Evolutionary conservation across 495 filamentous ascomycete species (phyloP).

Genomic region (Platismatia glauca): DNA sequence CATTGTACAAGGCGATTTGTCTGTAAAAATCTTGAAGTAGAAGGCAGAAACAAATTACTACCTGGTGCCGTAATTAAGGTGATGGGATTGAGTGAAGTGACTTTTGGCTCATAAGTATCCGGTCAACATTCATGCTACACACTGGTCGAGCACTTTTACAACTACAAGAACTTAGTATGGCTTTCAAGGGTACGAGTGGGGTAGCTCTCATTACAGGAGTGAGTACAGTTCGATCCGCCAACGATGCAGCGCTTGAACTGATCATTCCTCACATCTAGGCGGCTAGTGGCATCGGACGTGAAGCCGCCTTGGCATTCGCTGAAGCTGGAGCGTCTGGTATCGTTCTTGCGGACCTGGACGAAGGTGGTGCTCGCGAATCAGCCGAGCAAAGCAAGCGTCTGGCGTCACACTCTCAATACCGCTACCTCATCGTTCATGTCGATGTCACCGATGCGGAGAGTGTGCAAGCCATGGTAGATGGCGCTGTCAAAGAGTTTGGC

Average conservation of each 20-base stretch:
- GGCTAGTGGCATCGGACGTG: too few species aligned
- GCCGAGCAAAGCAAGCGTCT: conserved; percentile 22
- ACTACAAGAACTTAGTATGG: too few species aligned
- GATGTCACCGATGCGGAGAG: conserved; percentile 28
- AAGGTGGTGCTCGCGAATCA: conserved; percentile 22
- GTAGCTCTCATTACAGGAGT: not conserved
- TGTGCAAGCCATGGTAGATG: conserved; percentile 28
- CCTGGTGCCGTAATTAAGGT: too few species aligned
- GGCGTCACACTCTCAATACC: conserved; percentile 28
- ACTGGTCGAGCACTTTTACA: too few species aligned
- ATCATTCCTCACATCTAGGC: not conserved
- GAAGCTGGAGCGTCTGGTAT: conserved; percentile 29
- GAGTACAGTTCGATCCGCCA: not conserved
- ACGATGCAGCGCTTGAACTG: too few species aligned
- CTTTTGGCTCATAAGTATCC: too few species aligned
- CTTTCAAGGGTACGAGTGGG: not conserved
- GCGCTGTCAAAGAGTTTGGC: conserved; percentile 27
- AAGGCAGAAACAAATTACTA: too few species aligned
- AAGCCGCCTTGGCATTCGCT: conserved; percentile 31
- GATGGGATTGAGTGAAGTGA: too few species aligned
- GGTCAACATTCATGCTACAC: too few species aligned
- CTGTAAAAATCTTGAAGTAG: too few species aligned
- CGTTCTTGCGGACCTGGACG: conserved; percentile 33
- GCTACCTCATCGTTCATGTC: conserved; percentile 24
- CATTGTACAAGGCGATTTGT: too few species aligned